Evolutionary conservation across 768 basidiomycete genomes (phyloP).

Genomic region (Agaricus bisporus): DNA sequence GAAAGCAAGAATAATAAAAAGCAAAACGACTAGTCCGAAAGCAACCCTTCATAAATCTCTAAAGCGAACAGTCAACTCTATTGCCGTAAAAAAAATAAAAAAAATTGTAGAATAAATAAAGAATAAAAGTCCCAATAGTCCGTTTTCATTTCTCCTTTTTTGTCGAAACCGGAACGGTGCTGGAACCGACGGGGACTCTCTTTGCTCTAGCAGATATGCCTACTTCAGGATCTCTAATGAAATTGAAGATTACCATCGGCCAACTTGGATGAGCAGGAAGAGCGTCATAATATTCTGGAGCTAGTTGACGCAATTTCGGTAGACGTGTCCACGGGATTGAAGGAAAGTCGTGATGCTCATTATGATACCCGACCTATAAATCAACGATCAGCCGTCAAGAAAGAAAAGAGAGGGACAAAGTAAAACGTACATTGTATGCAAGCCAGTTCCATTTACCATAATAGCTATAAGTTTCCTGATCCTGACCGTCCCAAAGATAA

Average conservation of each 20-base stretch:
- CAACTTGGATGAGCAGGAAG: slow-evolving; percentile 87
- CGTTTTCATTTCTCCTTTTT: no score
- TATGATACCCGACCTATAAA: slow-evolving; percentile 90
- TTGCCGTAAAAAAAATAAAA: no score
- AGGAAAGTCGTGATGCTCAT: slow-evolving; percentile 99
- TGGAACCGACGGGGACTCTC: slow-evolving; percentile 31
- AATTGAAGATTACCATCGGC: slow-evolving; percentile 93
- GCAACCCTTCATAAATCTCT: no score
- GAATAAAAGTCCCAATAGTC: no score
- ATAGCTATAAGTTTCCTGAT: slow-evolving; percentile 96
- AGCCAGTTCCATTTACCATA: slow-evolving; percentile 88
- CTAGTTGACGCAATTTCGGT: slow-evolving; percentile 73
- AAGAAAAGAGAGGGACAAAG: not conserved
- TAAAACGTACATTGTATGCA: slow-evolving; percentile 77
- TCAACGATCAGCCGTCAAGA: slow-evolving; percentile 8
- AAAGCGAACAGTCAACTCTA: no score
- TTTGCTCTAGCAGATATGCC: slow-evolving; percentile 89
- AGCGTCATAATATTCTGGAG: slow-evolving; percentile 87
- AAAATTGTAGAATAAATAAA: no score
- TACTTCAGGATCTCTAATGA: slow-evolving; percentile 85
- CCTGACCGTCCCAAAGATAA: slow-evolving; percentile 87
- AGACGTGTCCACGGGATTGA: slow-evolving; percentile 94
- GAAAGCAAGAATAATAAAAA: no score
- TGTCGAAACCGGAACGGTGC: not conserved
- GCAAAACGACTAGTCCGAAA: no score